Evolutionary conservation across 1,139 yeast species (phyloP), one percentile per base, ranked within the genome.

Genomic region (Trichomonascaceae sp.): DNA sequence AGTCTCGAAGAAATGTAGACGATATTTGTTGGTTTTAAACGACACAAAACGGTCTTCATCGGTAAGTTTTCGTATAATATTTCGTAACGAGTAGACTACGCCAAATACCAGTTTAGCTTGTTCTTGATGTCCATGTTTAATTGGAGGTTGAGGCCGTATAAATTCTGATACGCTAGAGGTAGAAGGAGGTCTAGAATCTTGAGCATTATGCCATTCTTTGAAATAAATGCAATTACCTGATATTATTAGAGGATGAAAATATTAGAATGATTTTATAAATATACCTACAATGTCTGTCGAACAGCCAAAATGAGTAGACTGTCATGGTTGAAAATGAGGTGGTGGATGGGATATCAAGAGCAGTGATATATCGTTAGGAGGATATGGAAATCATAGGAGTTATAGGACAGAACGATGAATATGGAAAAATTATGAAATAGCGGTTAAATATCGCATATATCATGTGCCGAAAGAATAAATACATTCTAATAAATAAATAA

Each of bases 21-120:
- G 77, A 69, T 84, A 90, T 57, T 79, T 78, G 2, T 88, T 82
- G 0, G 96, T 86, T 10, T 85, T 74, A 66, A 83, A 87, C 1
- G 87, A 79, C 54, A 81, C 78, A 59, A 87, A 78, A 36, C 77
- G 70, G 65, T 86, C 87, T 54, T 70, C 70, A 48, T 66, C 69
- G 4, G 82, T 80, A 50, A 89, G 72, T 63, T 87, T 85, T 27
- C 82, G 76, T 0, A 93, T 79, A 51, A 91, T 80, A 60, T 84
- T 87, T 54, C 91, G 80, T 58, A 93, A 71, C 8, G 97, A 89
- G 66, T 83, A 87, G 18, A 89, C 74, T 50, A 88, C 82, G n/a
- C 99, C 99, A 67, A 89, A 93, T 18, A 93, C 74, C 47, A 93
- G 78, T 67, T 93, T 87, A 12, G 93, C 84, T 15, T 81, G 76